Conservation (phyloP, 495 filamentous ascomycete species). For the Oleoguttula mirabilis region DNA sequence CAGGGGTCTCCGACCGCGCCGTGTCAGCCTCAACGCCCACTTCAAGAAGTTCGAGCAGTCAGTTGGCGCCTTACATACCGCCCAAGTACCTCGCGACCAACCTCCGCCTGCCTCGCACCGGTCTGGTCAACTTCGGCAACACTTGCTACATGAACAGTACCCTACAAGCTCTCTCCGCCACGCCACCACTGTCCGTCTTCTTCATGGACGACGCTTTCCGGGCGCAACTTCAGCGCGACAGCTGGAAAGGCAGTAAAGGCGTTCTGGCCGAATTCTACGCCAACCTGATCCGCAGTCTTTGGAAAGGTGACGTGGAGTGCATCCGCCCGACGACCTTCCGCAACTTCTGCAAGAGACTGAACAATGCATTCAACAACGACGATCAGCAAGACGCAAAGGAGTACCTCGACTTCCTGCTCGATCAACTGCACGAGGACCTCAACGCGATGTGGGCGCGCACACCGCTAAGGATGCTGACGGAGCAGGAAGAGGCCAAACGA, state of each 20-base stretch:
- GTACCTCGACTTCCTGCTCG: conserved; percentile 61
- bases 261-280: conserved; percentile 64
- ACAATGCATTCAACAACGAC: conserved; percentile 47
- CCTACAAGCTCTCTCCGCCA: conserved; percentile 71
- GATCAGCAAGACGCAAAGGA: conserved; percentile 70
- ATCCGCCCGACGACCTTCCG: conserved; percentile 51
- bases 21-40: conserved; percentile 40
- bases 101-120: conserved; percentile 40
- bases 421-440: conserved; percentile 62
- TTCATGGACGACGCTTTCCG: conserved; percentile 46
- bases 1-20: conserved; percentile 64
- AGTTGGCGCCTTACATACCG: conserved; percentile 32
- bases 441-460: conserved; percentile 52
- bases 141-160: conserved; percentile 88
- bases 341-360: conserved; percentile 47
- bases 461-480: conserved; percentile 47
- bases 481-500: conserved; percentile 49
- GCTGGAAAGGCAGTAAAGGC: conserved; percentile 64
- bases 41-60: conserved; percentile 28
- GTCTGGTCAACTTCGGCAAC: conserved; percentile 66
- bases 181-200: conserved; percentile 55
- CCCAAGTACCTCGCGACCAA: conserved; percentile 42
- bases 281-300: conserved; percentile 61
- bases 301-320: conserved; percentile 46
- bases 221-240: conserved; percentile 34